phyloP scores from a whole-genome alignment of 163 green algal genomes.

The Coccomyxa subellipsoidea region DNA sequence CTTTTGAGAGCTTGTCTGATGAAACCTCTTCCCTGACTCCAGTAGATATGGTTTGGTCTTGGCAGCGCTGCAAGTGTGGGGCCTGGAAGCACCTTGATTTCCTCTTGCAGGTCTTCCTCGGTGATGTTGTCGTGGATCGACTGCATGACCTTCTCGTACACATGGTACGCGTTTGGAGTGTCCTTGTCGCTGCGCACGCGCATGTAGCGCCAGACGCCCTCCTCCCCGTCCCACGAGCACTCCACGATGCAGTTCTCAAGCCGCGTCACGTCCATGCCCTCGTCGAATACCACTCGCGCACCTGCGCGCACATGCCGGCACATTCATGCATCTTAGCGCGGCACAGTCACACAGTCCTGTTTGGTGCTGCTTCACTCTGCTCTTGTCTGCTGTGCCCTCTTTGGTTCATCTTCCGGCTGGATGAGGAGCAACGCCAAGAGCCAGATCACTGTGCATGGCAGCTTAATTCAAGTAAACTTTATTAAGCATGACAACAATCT shows the following conservation, averaged over 20 bases:
- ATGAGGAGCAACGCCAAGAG: neutral
- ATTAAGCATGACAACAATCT: no score
- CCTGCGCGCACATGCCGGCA: constrained; percentile 19
- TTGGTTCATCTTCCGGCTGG: neutral
- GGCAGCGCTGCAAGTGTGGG: neutral
- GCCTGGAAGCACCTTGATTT: neutral
- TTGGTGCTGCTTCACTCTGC: neutral
- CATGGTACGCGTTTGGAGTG: constrained; percentile 76
- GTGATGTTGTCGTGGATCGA: constrained; percentile 83
- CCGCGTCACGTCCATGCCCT: constrained; percentile 21
- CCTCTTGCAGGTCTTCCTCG: constrained; percentile 59
- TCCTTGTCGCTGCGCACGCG: constrained; percentile 86
- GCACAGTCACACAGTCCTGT: neutral
- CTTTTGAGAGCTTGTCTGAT: no score
- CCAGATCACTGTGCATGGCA: neutral
- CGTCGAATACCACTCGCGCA: constrained; percentile 44
- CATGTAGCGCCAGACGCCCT: constrained; percentile 79
- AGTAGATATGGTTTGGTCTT: neutral
- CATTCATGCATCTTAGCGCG: neutral
- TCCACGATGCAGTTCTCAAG: constrained; percentile 73
- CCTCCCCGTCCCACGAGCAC: constrained; percentile 74
- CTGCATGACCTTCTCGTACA: constrained; percentile 77
- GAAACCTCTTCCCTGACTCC: no score
- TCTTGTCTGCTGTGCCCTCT: neutral
- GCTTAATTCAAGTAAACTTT: neutral